Base-by-base conservation (phyloP, 2,329 filamentous ascomycete genomes). In the Aspergillus aculeatinus region DNA sequence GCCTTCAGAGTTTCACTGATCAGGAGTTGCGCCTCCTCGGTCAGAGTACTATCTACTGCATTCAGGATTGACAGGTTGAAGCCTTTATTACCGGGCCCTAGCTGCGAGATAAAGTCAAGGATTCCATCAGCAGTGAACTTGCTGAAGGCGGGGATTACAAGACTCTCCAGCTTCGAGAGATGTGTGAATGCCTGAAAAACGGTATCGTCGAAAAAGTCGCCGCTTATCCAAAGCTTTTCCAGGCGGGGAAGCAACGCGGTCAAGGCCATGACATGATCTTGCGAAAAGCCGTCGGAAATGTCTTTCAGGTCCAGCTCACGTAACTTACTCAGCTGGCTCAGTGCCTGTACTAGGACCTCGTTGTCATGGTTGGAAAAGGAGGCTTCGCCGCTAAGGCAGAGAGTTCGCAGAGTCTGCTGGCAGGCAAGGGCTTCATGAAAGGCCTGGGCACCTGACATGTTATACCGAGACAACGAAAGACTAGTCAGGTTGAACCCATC, bases 171-270 rank as follows among this genome's bases (percentile, higher is more conserved):
- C 16, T 68, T 67, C n/a, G 67, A 62, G 3, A 76, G 61, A 21
- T 64, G 51, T n/a, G 64, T 57, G 33, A 76, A 69, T 7, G 64
- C 64, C 14, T 52, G 49, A 63, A 65, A 70, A 19, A 73, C 63
- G 5, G 66, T 62, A 39, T 70, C 68, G 23, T 69, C 66, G n/a
- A 74, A 71, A 23, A 64, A 63, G 16, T 67, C 63, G 6, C 74
- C 74, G 53, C 68, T 69, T 6, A 74, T 71, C 67, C 68, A 74
- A 16, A 77, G 68, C 25, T 68, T 65, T 56, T 74, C 72, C 9
- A 77, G 63, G 27, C 67, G 59, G 5, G 71, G 69, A 21, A 77
- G 67, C 31, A 53, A 67, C 19, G 69, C 60, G 2, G 68, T 68
- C 7, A 77, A 59, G 7, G 64, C 51, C 25, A 67, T 65, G 51